Conservation (phyloP, 1,139 yeast genomes). For the Hanseniaspora gamundiae region DNA sequence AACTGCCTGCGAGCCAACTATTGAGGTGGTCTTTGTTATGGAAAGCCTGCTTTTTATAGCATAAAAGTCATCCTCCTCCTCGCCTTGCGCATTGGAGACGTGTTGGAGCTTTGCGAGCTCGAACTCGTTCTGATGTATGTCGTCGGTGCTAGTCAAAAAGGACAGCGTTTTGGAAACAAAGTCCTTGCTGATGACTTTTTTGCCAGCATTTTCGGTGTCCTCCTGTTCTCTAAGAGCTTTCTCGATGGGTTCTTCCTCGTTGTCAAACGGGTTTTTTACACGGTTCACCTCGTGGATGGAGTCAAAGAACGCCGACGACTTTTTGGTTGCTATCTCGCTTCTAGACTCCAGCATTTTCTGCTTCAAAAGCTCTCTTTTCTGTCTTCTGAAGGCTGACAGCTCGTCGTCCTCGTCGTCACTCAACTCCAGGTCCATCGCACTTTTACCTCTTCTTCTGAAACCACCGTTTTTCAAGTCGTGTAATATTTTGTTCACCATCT, state of each 20-base stretch:
- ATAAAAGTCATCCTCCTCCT: constrained; percentile 28
- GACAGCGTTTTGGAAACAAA: constrained; percentile 56
- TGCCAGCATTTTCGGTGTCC: constrained; percentile 8
- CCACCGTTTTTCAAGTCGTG: constrained; percentile 79
- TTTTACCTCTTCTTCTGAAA: constrained; percentile 50
- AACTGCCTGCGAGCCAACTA: neutral
- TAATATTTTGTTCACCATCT: constrained; percentile 59
- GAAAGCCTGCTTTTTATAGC: constrained; percentile 11
- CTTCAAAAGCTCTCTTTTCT: constrained; percentile 44
- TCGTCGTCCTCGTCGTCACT: constrained; percentile 54
- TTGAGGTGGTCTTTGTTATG: constrained; percentile 6
- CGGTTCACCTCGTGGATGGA: constrained; percentile 44
- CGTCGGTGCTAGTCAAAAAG: constrained; percentile 36
- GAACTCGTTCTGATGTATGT: constrained; percentile 21
- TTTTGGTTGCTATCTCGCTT: constrained; percentile 41
- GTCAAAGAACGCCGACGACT: constrained; percentile 61
- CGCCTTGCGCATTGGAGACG: constrained; percentile 17
- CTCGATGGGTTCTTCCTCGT: constrained; percentile 11
- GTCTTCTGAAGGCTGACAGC: constrained; percentile 31
- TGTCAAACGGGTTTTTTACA: constrained; percentile 13
- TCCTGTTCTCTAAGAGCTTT: constrained; percentile 14
- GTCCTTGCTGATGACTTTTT: constrained; percentile 33
- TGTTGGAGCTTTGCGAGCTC: constrained; percentile 31
- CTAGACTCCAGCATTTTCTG: constrained; percentile 44
- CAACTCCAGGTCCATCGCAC: constrained; percentile 51